phyloP scores from a whole-genome alignment of 2,329 filamentous ascomycete genomes.

The Albophoma yamanashiensis region DNA sequence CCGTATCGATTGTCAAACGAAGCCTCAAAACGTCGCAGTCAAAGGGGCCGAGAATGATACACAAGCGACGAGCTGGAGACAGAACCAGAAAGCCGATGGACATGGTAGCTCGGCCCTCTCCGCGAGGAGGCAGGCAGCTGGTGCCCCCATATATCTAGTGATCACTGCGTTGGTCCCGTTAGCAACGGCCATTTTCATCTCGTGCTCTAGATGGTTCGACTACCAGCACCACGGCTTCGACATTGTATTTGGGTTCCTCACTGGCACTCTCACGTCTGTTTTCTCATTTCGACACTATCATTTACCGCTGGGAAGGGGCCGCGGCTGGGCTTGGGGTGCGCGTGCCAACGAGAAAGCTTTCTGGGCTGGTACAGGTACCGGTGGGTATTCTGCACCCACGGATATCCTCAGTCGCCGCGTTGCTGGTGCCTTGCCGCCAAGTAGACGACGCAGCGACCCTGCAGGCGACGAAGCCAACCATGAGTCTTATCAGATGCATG shows the following conservation, averaged over 20 bases:
- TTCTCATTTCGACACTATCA: neutral
- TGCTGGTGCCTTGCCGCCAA: neutral
- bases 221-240: neutral
- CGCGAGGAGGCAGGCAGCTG: neutral
- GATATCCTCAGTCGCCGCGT: neutral
- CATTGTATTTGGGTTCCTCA: neutral
- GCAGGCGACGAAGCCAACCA: neutral
- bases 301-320: neutral
- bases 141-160: neutral
- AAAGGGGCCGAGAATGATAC: neutral
- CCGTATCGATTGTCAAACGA: neutral
- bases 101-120: neutral
- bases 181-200: neutral
- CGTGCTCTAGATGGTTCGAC: neutral
- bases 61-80: neutral
- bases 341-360: neutral
- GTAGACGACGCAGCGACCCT: neutral
- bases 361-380: neutral
- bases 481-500: neutral
- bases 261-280: neutral
- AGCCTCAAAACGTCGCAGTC: neutral
- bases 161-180: neutral
- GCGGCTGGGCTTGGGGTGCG: neutral
- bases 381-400: neutral
- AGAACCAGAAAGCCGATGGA: neutral